Base-by-base conservation (phyloP, 2,329 filamentous ascomycete species). In the Pseudocercospora ulei region DNA sequence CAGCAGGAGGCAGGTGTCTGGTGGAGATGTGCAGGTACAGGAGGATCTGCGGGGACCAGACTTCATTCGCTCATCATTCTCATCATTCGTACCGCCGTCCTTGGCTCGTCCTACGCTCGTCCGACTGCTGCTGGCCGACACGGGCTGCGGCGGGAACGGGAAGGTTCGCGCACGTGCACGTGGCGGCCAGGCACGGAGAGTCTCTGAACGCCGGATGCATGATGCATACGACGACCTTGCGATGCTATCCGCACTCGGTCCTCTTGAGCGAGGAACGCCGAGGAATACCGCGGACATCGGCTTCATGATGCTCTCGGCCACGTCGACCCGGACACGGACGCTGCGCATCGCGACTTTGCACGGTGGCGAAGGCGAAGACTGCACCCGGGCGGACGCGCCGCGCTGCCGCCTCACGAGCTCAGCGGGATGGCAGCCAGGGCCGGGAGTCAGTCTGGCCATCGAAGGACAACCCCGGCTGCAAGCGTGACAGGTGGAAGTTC, bases 401-500 rank as follows among this genome's bases (percentile, higher is more conserved):
- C 40, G 3, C 38, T 56, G 8, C 14, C 43, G 14, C 39, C 37
- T 8, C 35, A 39, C 3, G 51, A 56, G 35, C 35, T 55, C 5
- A 50, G 45, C 18, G 49, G 49, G 1, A 34, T 43, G 8, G 26
- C 43, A 9, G 45, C 39, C 24, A 39, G 24, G 9, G 30, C 23
- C n/a, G 41, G 27, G 27, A 34, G 14, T 16, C 26, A 38, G 19
- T 19, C 14, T 28, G 20, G 25, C 46, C 43, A 17, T 50, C 50
- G n/a, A 27, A 11, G 17, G 35, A 40, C 8, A 52, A 52, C 23
- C 44, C 50, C 11, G 70, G 69, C 1, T 72, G 70, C 69, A 60
- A 53, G 20, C 59, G 72, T 23, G 70, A 73, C 56, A 69, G 68
- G 48, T 73, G 65, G 60, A 73, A 73, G 49, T 72, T 73, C 41